These are phyloP conservation scores for Citrus unshiu DNA, from an alignment of 345 rosid genomes.

Conservation along the genomic window DNA sequence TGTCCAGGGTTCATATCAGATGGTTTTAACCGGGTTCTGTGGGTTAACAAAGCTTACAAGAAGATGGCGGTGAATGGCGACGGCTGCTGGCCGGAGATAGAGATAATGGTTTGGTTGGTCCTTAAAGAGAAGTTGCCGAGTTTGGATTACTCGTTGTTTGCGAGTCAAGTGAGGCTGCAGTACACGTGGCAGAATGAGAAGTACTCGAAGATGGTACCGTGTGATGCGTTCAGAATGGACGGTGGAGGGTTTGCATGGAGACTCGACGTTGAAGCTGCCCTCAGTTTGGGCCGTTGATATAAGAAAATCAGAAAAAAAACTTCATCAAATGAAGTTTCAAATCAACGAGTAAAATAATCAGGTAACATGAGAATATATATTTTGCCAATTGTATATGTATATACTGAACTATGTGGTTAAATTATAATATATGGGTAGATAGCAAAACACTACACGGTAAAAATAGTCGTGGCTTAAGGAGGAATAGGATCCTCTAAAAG, in stretches of 20 bases:
- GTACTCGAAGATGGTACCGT: conserved; percentile 52
- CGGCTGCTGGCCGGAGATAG: neutral
- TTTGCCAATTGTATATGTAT: neutral
- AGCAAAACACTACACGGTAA: neutral
- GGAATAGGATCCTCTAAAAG: neutral
- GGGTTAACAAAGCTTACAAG: conserved; percentile 67
- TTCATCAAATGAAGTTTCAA: neutral
- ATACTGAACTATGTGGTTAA: neutral
- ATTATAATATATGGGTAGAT: neutral
- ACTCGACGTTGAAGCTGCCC: conserved; percentile 75
- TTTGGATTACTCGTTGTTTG: conserved; percentile 26
- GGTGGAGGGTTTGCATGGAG: conserved; percentile 85
- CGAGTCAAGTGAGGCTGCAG: conserved; percentile 63
- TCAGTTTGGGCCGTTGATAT: conserved; percentile 49
- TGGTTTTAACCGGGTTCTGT: conserved; percentile 38
- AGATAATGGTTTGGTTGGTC: conserved; percentile 42
- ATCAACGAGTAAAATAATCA: conserved; percentile 8
- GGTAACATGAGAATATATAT: conserved; percentile 4
- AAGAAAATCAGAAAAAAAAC: neutral
- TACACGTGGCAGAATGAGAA: conserved; percentile 51
- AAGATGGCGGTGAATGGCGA: conserved; percentile 35
- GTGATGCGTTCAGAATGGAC: conserved; percentile 78
- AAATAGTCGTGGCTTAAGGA: neutral
- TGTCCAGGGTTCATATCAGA: conserved; percentile 75
- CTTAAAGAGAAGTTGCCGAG: conserved; percentile 33